Evolutionary conservation across 208 protist species (phyloP), one percentile per base, ranked within the genome.

Genomic region (Strigomonas culicis): DNA sequence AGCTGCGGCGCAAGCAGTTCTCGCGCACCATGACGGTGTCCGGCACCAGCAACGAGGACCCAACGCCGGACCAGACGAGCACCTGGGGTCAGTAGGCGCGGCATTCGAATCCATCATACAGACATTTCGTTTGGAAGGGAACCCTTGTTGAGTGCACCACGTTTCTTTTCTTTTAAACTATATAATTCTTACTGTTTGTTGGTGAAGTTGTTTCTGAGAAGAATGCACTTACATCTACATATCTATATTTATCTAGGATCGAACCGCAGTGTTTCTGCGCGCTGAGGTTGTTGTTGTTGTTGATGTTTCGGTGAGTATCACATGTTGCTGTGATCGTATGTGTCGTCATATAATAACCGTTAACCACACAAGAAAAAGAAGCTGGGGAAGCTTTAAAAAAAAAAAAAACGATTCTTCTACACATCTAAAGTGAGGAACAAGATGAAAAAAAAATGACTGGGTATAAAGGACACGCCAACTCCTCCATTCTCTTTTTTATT

Each of bases 1-100:
- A 95, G 77, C 89, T 92, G 74, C 86, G 89, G 25, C 72, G 77
- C 44, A 87, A 71, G n/a, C 86, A 68, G 22, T 93, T 95, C 70
- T 49, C 67, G 4, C 55, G 66, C n/a, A 77, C 80, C 17, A 36
- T 74, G 17, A 83, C 69, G 10, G 50, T 75, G 44, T 63, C 74
- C 34, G 76, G 75, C 22, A 43, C 70, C 49, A 81, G 59, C 53
- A 74, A 89, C 28, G 89, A 95, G 52, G 82, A 95, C 43, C 72
- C 77, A 4, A 63, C 65, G 30, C 77, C 89, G 2, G 77, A 86
- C 62, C 82, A 86, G 66, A 83, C 78, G 44, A 80, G 75, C 15
- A 64, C 72, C 1, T 95, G 85, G n/a, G n/a, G n/a, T n/a, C n/a
- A n/a, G n/a, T n/a, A n/a, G n/a, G n/a, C n/a, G n/a, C n/a, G n/a